These are phyloP conservation scores for Ophiobolus disseminans DNA, from an alignment of 2,329 filamentous ascomycete genomes.

Conservation along the genomic window DNA sequence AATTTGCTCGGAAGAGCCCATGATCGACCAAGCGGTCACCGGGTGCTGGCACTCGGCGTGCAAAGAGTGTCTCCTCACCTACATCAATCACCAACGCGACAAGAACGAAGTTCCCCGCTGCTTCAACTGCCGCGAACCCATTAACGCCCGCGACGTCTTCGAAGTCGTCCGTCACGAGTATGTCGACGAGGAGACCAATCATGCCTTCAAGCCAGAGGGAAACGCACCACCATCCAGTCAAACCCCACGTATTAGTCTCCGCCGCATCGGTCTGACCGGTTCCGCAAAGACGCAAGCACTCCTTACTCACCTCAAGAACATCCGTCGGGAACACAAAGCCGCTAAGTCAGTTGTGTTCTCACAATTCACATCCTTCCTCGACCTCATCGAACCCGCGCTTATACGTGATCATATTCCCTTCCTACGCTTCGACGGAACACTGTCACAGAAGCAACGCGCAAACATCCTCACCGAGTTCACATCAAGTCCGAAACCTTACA, in stretches of 20 bases:
- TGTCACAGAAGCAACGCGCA: conserved; percentile 84
- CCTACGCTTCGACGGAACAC: conserved; percentile 89
- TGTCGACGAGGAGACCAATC: conserved; percentile 55
- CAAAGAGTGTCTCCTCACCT: conserved; percentile 88
- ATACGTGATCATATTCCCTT: conserved; percentile 73
- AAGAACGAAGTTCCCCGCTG: conserved; percentile 79
- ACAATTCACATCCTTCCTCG: conserved; percentile 95
- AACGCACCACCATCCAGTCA: conserved; percentile 31
- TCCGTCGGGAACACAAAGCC: conserved; percentile 69
- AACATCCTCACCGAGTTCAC: conserved; percentile 78
- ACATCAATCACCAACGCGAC: conserved; percentile 84
- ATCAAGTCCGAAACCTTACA: conserved; percentile 63
- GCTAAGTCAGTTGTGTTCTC: conserved; percentile 94
- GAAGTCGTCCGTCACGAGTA: conserved; percentile 85
- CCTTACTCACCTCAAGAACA: conserved; percentile 73
- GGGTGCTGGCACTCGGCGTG: conserved; percentile 98
- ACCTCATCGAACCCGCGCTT: conserved; percentile 86
- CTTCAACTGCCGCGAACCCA: conserved; percentile 85
- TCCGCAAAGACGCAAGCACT: conserved; percentile 89
- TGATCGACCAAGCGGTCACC: conserved; percentile 92
- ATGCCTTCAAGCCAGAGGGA: conserved; percentile 40
- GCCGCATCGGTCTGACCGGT: conserved; percentile 70
- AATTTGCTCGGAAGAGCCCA: conserved; percentile 93
- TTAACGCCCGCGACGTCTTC: conserved; percentile 86
- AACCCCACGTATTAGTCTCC: conserved; percentile 63